Evolutionary conservation across 2,329 filamentous ascomycete species (phyloP).

Genomic region (Dichotomopilus funicola): DNA sequence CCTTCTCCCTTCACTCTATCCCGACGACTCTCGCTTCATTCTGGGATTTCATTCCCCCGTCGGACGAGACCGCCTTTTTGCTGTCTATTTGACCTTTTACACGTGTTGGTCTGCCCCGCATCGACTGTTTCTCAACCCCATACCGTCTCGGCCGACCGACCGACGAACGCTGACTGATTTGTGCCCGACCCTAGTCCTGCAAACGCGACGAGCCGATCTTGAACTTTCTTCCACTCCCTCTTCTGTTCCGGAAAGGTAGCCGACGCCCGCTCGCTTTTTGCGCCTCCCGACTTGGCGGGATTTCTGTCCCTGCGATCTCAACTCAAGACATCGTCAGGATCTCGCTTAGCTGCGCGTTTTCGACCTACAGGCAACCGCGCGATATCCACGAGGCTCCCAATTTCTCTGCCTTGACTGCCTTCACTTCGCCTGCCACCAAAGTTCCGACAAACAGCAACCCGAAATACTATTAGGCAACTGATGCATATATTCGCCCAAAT

Average conservation of each 20-base stretch:
- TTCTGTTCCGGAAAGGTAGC: no score
- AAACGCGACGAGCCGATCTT: not conserved
- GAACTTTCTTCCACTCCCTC: no score
- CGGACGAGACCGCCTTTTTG: not conserved
- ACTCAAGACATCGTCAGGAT: not conserved
- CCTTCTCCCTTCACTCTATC: not conserved
- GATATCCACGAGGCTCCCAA: no score
- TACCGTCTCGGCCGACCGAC: not conserved
- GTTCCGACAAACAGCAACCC: no score
- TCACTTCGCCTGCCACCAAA: no score
- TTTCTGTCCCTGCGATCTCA: not conserved
- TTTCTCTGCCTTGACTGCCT: no score
- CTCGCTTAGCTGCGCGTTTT: no score
- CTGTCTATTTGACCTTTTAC: not conserved
- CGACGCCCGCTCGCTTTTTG: no score
- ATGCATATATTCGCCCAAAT: constrained; percentile 1
- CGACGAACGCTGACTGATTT: not conserved
- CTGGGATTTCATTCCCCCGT: not conserved
- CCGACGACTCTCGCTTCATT: not conserved
- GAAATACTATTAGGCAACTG: not conserved
- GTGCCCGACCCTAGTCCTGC: constrained; percentile 8
- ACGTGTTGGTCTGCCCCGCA: constrained; percentile 8
- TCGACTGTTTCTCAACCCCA: not conserved
- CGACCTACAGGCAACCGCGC: no score
- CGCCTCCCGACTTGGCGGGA: not conserved